phyloP scores from a whole-genome alignment of 176 grass and related monocot species.

The Canna indica region DNA sequence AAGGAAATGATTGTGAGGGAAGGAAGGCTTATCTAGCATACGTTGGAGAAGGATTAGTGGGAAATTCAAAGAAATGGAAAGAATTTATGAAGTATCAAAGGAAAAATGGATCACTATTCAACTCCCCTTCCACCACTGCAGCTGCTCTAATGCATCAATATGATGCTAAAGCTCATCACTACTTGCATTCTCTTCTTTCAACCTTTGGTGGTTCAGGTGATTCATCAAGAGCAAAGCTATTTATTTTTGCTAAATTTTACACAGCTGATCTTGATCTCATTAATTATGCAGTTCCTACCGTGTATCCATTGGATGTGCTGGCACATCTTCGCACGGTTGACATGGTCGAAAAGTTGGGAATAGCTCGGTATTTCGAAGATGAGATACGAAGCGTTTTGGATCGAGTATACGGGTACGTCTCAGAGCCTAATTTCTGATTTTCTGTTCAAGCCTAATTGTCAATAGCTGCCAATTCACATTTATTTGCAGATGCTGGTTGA shows the following conservation, averaged over 20 bases:
- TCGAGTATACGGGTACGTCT: constrained; percentile 37
- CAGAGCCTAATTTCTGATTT: background rate
- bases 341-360: constrained; percentile 50
- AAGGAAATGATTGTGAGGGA: constrained; percentile 25
- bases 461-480: too few relatives aligned
- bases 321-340: constrained; percentile 50
- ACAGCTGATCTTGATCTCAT: too few relatives aligned
- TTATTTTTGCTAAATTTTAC: too few relatives aligned
- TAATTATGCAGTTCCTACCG: constrained; percentile 39
- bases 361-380: constrained; percentile 35
- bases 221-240: background rate
- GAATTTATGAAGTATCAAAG: constrained; percentile 52
- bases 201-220: constrained; percentile 53
- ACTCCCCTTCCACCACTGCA: constrained; percentile 58
- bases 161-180: constrained; percentile 45
- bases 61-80: constrained; percentile 34
- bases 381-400: constrained; percentile 60
- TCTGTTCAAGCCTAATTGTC: background rate
- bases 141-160: constrained; percentile 29
- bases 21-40: constrained; percentile 57
- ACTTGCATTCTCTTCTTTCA: constrained; percentile 37
- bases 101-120: constrained; percentile 67
- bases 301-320: constrained; percentile 35
- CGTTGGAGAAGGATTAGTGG: constrained; percentile 60
- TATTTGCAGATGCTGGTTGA: constrained; percentile 69